phyloP scores from a whole-genome alignment of 345 rosid species.

The Crucihimalaya himalaica region DNA sequence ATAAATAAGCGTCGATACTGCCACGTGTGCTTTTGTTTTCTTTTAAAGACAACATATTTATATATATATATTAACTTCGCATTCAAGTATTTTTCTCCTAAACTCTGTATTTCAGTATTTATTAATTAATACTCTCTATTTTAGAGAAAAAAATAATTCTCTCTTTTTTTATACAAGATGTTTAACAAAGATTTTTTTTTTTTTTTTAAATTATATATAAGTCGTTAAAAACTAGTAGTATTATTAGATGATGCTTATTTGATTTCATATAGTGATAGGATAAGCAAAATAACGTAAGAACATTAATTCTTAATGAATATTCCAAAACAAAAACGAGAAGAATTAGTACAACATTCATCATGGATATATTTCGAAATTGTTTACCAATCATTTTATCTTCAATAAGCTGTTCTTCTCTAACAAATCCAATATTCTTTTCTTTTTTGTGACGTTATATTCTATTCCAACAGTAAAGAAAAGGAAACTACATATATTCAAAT shows the following conservation, averaged over 20 bases:
- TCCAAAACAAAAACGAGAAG: too few relatives aligned
- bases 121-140: neutral
- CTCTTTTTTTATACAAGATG: too few relatives aligned
- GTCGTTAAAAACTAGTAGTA: too few relatives aligned
- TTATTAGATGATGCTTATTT: too few relatives aligned
- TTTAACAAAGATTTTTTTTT: too few relatives aligned
- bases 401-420: constrained; percentile 11
- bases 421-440: constrained; percentile 21
- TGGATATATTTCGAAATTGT: neutral
- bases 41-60: neutral
- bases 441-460: constrained; percentile 27
- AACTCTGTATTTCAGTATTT: neutral
- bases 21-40: constrained; percentile 17
- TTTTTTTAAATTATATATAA: too few relatives aligned
- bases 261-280: too few relatives aligned
- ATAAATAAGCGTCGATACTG: neutral
- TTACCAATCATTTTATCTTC: neutral
- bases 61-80: too few relatives aligned
- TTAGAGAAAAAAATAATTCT: too few relatives aligned
- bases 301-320: too few relatives aligned
- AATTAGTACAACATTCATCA: too few relatives aligned
- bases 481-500: neutral
- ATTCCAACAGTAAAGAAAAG: constrained; percentile 7
- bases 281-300: too few relatives aligned
- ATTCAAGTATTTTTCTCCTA: neutral